phyloP scores from a whole-genome alignment of 1,284 basidiomycete genomes.

The Apiotrichum gracile region DNA sequence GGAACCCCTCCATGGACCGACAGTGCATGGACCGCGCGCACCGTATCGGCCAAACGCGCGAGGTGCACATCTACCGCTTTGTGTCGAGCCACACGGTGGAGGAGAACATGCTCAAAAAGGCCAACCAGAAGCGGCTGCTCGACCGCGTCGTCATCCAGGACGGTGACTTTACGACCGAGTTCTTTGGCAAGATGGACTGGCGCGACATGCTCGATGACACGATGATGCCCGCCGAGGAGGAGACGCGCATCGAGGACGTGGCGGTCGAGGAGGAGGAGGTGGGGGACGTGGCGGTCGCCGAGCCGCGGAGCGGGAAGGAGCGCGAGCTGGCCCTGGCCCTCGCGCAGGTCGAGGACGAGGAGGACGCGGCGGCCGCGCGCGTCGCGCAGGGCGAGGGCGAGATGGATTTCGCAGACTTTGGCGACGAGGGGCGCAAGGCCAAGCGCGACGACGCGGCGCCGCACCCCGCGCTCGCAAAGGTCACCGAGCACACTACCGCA shows the following conservation, averaged over 20 bases:
- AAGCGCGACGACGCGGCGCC: constrained; percentile 4
- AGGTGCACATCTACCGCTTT: constrained; percentile 95
- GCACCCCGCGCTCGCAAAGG: background rate
- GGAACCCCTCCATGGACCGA: constrained; percentile 94
- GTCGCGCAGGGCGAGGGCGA: constrained; percentile 76
- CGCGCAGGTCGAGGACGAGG: constrained; percentile 81
- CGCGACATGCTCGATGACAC: constrained; percentile 64
- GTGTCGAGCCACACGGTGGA: constrained; percentile 80
- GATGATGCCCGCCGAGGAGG: constrained; percentile 41
- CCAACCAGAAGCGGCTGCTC: constrained; percentile 88
- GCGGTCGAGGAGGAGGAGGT: constrained; percentile 29
- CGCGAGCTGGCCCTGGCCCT: constrained; percentile 59
- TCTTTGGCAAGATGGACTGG: constrained; percentile 64
- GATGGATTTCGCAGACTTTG: constrained; percentile 71
- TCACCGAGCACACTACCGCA: background rate
- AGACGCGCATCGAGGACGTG: constrained; percentile 37
- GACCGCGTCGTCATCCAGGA: constrained; percentile 90
- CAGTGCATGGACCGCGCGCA: constrained; percentile 86
- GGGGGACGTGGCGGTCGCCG: constrained; percentile 25
- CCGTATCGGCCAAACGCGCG: constrained; percentile 86
- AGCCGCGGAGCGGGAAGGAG: constrained; percentile 35
- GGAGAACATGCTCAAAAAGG: constrained; percentile 92
- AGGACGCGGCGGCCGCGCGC: constrained; percentile 73
- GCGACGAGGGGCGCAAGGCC: constrained; percentile 45
- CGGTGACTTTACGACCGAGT: constrained; percentile 70